Base-by-base conservation (phyloP, 2,329 filamentous ascomycete species). In the Paramyrothecium roridum region DNA sequence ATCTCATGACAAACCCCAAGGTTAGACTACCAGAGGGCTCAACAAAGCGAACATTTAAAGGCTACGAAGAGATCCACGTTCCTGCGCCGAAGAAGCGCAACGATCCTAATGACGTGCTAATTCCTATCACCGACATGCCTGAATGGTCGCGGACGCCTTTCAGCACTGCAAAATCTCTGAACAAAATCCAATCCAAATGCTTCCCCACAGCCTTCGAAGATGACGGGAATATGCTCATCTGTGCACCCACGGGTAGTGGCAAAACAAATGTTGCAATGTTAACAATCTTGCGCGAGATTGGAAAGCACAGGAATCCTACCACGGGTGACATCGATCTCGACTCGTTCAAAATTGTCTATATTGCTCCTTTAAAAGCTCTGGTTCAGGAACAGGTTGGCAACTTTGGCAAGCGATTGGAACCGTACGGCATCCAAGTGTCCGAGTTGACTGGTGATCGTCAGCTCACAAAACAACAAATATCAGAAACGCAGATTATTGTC, bases 181-280 rank as follows among this genome's bases (percentile, higher is more conserved):
- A 99, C 75, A 91, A 92, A 60, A 95, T 99, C 45, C 95, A 99
- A 75, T 95, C 93, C 3, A 93, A 89, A 71, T 98, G 93, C 70
- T 99, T 86, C 68, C 90, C 91, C 1, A 86, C 90, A 3, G 95
- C 95, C 1, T 99, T 99, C 67, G 83, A 91, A 57, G 90, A 93
- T 58, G 96, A 99, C 68, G 93, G 92, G 33, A 99, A 99, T 70
- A 92, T 99, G 90, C 87, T 99, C 54, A 89, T 99, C 67, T 99
- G 95, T 71, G 96, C 95, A 8, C 95, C 95, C 1, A 99, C 95
- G 51, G 95, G 95, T 62, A 96, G 92, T 70, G 95, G 95, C 69
- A 99, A 99, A 77, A 99, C 95, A 2, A 99, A 99, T 67, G 95
- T 99, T 52, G 93, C 93, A 46, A 98, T 99, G 93, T 80, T 99